Base-by-base conservation (phyloP, 2,329 filamentous ascomycete species). In the Beauveria rudraprayagi region DNA sequence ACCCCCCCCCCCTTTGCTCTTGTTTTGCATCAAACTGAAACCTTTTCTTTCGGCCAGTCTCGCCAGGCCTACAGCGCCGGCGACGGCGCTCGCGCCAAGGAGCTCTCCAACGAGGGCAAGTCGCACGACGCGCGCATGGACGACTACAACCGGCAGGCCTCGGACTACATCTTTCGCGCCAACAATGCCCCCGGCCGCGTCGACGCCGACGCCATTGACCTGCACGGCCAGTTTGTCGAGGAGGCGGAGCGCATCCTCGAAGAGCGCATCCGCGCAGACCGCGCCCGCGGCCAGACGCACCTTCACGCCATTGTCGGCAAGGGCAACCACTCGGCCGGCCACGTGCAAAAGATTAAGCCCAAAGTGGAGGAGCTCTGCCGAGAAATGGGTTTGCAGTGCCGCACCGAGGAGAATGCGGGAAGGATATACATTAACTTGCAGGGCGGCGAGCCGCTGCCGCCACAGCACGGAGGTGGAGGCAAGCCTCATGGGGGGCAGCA, bases 241-340 rank as follows among this genome's bases (percentile, higher is more conserved):
- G 94, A 97, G 78, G 94, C 94, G 5, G 92, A 96, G 78, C 84
- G 91, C 65, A 94, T 97, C 61, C 79, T 97, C 24, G 90, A 93
- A 76, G 81, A 90, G 74, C 83, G 94, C 66, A 96, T 99, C 70
- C 84, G 85, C 66, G 87, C 90, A 66, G 92, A 92, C 62, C 84
- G 85, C 71, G 74, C 82, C 58, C 82, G 84, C 41, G 90, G 90
- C 0, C 88, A 96, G 77, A 84, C 79, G 22, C 91, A 96, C 76
- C 78, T 99, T 61, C 92, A 96, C 76, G 92, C 96, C 46, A 97
- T 99, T 69, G 93, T 97, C 34, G 94, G 94, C 70, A 96, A 93
- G 75, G 94, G 94, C 3, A 94, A 95, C 73, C 94, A 99, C 77
- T 91, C 86, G 56, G 78, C 77, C 10, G 83, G 87, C 66, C 89